phyloP scores from a whole-genome alignment of 306 rosid species.

The Leucaena leucocephala region DNA sequence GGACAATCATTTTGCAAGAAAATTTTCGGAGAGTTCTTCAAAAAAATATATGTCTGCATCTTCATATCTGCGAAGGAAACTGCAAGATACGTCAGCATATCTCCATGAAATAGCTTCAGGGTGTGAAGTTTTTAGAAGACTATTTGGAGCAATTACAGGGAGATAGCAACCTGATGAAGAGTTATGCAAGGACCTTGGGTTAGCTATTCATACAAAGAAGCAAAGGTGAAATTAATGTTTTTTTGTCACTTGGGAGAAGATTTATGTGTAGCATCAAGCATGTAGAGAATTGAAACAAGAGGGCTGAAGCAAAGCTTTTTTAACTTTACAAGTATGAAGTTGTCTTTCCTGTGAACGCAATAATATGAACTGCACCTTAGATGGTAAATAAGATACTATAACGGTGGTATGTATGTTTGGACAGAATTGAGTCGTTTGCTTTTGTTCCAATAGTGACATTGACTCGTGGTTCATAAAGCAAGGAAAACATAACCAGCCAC shows the following conservation, averaged over 20 bases:
- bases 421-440: too few species aligned
- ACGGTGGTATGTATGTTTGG: background rate
- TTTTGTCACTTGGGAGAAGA: conserved; percentile 19
- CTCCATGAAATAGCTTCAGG: conserved; percentile 73
- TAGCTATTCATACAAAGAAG: conserved; percentile 42
- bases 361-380: background rate
- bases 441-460: too few species aligned
- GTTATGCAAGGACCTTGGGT: conserved; percentile 75
- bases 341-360: background rate
- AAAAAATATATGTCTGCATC: conserved; percentile 58
- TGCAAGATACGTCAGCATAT: conserved; percentile 70
- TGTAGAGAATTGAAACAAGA: background rate
- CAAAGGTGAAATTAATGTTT: conserved; percentile 42
- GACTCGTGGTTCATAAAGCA: too few species aligned
- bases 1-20: conserved; percentile 42
- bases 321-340: background rate
- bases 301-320: background rate
- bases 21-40: conserved; percentile 41
- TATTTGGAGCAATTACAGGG: conserved; percentile 85
- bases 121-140: conserved; percentile 65
- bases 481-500: too few species aligned
- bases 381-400: background rate
- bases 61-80: conserved; percentile 40
- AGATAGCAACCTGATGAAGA: conserved; percentile 86
- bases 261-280: conserved; percentile 1